These are phyloP conservation scores for Adansonia rubrostipa DNA, from an alignment of 441 rosid species.

Conservation along the genomic window DNA sequence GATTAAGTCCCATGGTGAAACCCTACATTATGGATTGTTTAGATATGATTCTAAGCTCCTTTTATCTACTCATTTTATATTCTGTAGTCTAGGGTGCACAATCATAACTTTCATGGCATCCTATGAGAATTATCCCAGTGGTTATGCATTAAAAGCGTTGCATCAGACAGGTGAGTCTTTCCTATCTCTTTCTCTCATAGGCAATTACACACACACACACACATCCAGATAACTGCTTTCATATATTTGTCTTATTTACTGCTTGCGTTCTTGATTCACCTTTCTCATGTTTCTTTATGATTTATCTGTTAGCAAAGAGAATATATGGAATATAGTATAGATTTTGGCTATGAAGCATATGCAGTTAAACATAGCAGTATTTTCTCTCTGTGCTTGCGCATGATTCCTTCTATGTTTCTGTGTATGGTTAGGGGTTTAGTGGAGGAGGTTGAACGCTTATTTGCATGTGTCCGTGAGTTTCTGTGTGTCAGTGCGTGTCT, in stretches of 20 bases:
- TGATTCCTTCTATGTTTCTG: slow-evolving; percentile 4
- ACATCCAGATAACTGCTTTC: background rate
- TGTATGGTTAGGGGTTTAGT: background rate
- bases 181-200: slow-evolving; percentile 18
- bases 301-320: background rate
- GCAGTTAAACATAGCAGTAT: background rate
- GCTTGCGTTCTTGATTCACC: background rate
- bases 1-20: slow-evolving; percentile 2
- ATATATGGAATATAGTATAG: slow-evolving; percentile 2
- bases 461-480: background rate
- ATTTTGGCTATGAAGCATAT: background rate
- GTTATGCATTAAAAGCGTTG: slow-evolving; percentile 78
- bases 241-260: slow-evolving; percentile 2
- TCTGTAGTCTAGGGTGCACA: slow-evolving; percentile 89
- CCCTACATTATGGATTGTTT: slow-evolving; percentile 1
- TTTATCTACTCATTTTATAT: slow-evolving; percentile 35
- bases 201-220: background rate
- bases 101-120: slow-evolving; percentile 79
- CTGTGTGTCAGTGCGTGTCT: background rate
- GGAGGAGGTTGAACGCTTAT: slow-evolving; percentile 7
- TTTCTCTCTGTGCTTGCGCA: background rate
- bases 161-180: slow-evolving; percentile 71
- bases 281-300: background rate
- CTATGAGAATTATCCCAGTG: slow-evolving; percentile 88
- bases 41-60: slow-evolving; percentile 21